Evolutionary conservation across 75 land plant species (phyloP).

Genomic region (Picea sitchensis): DNA sequence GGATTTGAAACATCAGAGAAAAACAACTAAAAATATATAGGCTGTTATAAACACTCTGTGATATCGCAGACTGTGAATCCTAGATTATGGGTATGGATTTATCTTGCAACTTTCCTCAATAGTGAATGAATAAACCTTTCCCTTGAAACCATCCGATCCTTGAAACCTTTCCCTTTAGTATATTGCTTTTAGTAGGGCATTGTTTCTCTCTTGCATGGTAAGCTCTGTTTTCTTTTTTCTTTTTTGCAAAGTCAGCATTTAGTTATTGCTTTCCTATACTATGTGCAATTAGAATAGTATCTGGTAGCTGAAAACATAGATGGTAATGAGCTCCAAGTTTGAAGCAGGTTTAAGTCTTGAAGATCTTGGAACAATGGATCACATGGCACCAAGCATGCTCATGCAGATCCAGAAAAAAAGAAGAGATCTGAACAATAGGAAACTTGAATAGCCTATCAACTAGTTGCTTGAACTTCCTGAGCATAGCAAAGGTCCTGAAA

Average conservation of each 20-base stretch:
- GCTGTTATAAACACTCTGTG: not conserved
- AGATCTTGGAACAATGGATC: not conserved
- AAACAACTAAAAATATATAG: not conserved
- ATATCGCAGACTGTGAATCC: not conserved
- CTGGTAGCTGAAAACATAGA: no score
- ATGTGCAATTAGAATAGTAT: no score
- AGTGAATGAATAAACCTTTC: not conserved
- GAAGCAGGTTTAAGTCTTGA: not conserved
- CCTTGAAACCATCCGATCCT: not conserved
- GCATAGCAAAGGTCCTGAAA: no score
- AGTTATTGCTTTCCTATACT: no score
- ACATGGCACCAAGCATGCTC: not conserved
- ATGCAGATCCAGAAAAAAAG: not conserved
- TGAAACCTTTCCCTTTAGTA: not conserved
- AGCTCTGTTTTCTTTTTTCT: no score
- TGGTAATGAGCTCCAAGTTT: not conserved
- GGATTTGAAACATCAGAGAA: not conserved
- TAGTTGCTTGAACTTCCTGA: not conserved
- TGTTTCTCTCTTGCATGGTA: no score
- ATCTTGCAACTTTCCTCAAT: not conserved
- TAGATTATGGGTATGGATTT: not conserved
- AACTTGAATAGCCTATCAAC: not conserved
- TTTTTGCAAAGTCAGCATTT: no score
- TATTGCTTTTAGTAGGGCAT: no score
- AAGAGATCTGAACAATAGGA: not conserved